Conservation (phyloP, 2,329 filamentous ascomycete species). For the Aspergillus oerlinghausenensis region DNA sequence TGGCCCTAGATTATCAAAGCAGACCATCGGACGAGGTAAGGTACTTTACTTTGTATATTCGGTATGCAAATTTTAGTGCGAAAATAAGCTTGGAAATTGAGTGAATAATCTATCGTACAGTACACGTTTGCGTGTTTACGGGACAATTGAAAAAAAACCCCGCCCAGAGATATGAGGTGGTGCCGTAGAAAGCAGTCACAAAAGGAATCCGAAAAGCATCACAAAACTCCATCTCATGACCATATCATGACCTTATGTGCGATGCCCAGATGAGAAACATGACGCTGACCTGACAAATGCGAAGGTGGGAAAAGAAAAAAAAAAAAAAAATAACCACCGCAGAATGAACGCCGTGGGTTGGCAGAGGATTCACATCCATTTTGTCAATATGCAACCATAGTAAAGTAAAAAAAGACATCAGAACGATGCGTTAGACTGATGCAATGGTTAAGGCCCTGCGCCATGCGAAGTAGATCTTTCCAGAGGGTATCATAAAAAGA, state of each 20-base stretch:
- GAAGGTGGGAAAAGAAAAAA: background rate
- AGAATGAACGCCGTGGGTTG: background rate
- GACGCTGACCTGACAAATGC: background rate
- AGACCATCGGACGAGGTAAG: background rate
- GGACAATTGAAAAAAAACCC: background rate
- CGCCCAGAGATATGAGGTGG: background rate
- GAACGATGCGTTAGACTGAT: background rate
- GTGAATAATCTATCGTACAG: background rate
- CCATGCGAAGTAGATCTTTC: conserved; percentile 1
- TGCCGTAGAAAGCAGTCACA: background rate
- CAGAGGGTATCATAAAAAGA: conserved; percentile 14
- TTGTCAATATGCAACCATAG: background rate
- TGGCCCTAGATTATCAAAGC: background rate
- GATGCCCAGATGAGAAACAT: background rate
- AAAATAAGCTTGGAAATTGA: background rate
- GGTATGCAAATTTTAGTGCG: background rate
- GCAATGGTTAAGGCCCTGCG: background rate
- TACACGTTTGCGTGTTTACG: background rate
- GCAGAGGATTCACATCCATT: background rate
- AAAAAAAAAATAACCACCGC: background rate
- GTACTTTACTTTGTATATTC: background rate
- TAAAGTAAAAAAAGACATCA: background rate
- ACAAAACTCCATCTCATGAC: background rate
- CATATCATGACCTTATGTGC: background rate
- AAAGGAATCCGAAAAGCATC: background rate